Evolutionary conservation across 345 rosid genomes (phyloP), one percentile per base, ranked within the genome.

Genomic region (Citrus medica): DNA sequence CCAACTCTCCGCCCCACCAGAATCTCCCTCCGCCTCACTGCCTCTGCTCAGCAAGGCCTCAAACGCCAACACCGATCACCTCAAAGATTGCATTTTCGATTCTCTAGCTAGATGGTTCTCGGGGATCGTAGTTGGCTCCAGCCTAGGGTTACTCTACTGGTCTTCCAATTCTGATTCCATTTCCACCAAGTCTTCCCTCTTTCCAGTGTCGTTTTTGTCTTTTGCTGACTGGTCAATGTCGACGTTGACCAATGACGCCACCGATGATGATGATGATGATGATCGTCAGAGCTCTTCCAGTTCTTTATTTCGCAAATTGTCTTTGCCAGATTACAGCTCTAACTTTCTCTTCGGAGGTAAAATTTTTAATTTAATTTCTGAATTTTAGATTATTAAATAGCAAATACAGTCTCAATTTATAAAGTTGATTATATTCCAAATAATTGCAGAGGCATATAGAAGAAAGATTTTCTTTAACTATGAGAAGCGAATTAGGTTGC

Each of bases 401-500:
- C n/a, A n/a, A 46, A 65, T 16, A 4, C n/a, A 16, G 42, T 60
- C 10, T 28, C 67, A 21, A n/a, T 25, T 25, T 24, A 51, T 13
- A 14, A 13, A 51, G 27, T 33, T 37, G 2, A 12, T 73, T 28
- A 8, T 67, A 74, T 42, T 75, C 14, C 51, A 75, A 22, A 25
- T 82, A 9, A 62, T 75, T 67, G 62, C 89, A 96, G 99, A 96
- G 58, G 88, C 89, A 32, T 90, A 48, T 80, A 89, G 99, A 86
- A 91, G 94, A 83, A 96, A 85, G 81, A 81, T 96, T 76, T 96
- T 96, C 90, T 96, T 94, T 76, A 92, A 94, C 22, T 96, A 96
- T 74, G 99, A 96, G 91, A 96, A 96, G 86, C 91, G 99, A 66
- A 85, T 96, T n/a, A 84, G 99, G 82, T 72, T 94, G 77, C 91